Percentiles rank a stretch among this genome's conserved stretches.
Conservation (phyloP, 768 basidiomycete genomes). For the Polyporus arcularius region DNA sequence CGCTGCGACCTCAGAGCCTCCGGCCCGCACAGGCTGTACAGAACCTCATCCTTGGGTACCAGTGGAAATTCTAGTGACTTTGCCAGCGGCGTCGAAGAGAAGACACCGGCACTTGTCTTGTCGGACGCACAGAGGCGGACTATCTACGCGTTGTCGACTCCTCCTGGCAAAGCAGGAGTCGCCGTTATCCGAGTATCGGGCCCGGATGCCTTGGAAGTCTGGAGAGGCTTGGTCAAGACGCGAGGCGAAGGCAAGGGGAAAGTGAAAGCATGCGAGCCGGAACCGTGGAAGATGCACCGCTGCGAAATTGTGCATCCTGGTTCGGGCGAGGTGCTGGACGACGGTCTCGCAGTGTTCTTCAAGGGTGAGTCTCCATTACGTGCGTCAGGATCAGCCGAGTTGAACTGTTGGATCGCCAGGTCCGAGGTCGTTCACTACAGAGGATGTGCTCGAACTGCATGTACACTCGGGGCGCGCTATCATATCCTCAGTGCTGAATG, state of each 20-base stretch:
- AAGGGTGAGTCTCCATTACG: constrained; percentile 48
- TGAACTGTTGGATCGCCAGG: constrained; percentile 14
- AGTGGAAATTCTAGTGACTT: not conserved
- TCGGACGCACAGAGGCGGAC: constrained; percentile 66
- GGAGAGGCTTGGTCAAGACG: constrained; percentile 56
- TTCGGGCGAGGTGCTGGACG: constrained; percentile 66
- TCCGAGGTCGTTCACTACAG: constrained; percentile 80
- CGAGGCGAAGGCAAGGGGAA: constrained; percentile 13
- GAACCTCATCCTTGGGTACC: not conserved
- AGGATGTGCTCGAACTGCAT: constrained; percentile 83
- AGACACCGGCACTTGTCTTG: constrained; percentile 21
- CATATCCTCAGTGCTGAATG: constrained; percentile 65
- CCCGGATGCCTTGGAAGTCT: constrained; percentile 65
- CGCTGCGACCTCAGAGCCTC: not conserved
- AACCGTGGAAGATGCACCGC: constrained; percentile 69
- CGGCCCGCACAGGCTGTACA: constrained; percentile 13
- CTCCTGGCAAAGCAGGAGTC: constrained; percentile 82
- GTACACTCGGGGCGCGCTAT: constrained; percentile 86
- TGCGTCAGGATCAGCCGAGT: not conserved
- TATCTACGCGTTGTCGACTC: constrained; percentile 87
- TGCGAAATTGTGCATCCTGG: constrained; percentile 68
- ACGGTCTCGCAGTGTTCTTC: constrained; percentile 83
- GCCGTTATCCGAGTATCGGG: constrained; percentile 85
- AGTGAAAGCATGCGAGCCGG: constrained; percentile 35
- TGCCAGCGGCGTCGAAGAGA: not conserved